These are phyloP conservation scores for Rugosomyces carneus DNA, from an alignment of 1,284 basidiomycete species.

Conservation along the genomic window DNA sequence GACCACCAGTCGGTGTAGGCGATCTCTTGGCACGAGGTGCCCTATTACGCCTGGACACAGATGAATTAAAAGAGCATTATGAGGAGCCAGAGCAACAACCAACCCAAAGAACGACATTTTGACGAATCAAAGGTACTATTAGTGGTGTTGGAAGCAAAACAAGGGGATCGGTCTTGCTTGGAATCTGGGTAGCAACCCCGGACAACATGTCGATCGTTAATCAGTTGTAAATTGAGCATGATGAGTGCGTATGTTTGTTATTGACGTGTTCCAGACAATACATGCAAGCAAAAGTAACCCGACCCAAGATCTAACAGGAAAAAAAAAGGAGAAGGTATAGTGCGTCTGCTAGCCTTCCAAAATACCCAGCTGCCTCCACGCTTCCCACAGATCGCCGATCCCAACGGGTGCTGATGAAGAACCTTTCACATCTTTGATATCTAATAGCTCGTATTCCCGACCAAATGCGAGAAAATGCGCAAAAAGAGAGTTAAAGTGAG, in stretches of 20 bases:
- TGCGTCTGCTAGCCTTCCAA: slow-evolving; percentile 30
- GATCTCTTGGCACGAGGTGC: slow-evolving; percentile 59
- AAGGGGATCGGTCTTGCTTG: neutral
- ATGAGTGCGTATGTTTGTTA: slow-evolving; percentile 6
- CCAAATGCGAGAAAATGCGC: slow-evolving; percentile 96
- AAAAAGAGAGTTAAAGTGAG: slow-evolving; percentile 97
- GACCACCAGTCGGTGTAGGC: slow-evolving; percentile 57
- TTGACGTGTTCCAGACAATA: neutral
- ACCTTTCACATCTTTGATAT: slow-evolving; percentile 85
- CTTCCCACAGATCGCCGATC: slow-evolving; percentile 83
- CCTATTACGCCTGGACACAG: slow-evolving; percentile 31
- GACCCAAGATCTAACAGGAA: neutral
- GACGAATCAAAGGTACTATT: neutral
- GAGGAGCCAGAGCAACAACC: neutral
- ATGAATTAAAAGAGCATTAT: neutral
- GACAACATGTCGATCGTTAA: slow-evolving; percentile 9
- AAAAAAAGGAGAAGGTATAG: neutral
- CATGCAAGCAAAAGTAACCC: neutral
- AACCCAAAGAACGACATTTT: slow-evolving; percentile 8
- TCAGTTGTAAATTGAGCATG: neutral
- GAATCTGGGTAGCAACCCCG: slow-evolving; percentile 5
- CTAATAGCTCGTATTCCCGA: slow-evolving; percentile 87
- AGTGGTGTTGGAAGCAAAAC: neutral
- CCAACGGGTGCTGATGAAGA: slow-evolving; percentile 56
- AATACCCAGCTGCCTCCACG: slow-evolving; percentile 73